Base-by-base conservation (phyloP, 2,329 filamentous ascomycete species). In the Exophiala alcalophila region DNA sequence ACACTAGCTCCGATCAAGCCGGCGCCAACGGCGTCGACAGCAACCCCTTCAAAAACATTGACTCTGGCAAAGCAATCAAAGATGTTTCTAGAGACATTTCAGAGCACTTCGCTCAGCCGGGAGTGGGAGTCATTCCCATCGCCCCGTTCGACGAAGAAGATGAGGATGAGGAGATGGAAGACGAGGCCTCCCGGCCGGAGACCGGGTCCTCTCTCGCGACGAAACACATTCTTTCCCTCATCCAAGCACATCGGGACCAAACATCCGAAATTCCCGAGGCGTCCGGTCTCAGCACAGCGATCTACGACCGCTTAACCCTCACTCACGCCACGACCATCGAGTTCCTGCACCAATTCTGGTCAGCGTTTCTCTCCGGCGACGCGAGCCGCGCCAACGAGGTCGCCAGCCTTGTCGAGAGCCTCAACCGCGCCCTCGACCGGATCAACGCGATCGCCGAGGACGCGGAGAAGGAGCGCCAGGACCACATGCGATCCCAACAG, bases 291-390 rank as follows among this genome's bases (percentile, higher is more conserved):
- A 70, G 74, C 1, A 52, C 65, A 6, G 56, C 63, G 2, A 68
- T 80, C 2, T 81, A 80, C 52, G 80, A 84, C 53, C 76, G 76
- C 12, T 60, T 86, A n/a, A 73, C 71, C 9, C 73, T 85, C 41
- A 95, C 91, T 0, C 89, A 97, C 62, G 90, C 90, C 39, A 98
- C 92, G 0, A 94, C 88, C 0, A 84, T 86, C 25, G 92, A 98
- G 60, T 98, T 97, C 59, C 71, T 98, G n/a, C 86, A 91, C 57
- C 94, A 97, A 63, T 98, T 98, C 69, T 98, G 91, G 91, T 77
- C 80, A 23, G 81, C 90, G 0, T 98, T 94, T 59, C 74, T 94
- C 18, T 96, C 90, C 0, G 91, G 90, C 10, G 87, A 96, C 59
- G 69, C 86, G 1, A 83, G 87, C 47, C 82, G 87, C 23, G 86